These are phyloP conservation scores for Suillus discolor DNA, from an alignment of 768 basidiomycete genomes.

Conservation along the genomic window DNA sequence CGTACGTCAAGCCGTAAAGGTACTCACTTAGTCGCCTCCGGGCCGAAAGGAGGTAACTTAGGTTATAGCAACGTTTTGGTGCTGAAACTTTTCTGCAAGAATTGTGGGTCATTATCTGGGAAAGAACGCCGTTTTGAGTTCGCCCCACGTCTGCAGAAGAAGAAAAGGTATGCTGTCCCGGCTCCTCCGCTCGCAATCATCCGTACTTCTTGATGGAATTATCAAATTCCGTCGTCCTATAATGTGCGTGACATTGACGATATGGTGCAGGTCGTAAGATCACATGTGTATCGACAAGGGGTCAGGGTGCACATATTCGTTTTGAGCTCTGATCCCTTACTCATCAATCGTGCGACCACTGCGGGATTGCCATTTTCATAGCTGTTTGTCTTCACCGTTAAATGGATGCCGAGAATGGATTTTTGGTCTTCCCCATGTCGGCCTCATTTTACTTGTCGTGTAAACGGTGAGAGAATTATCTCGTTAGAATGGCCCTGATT, in stretches of 20 bases:
- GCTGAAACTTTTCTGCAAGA: conserved; percentile 22
- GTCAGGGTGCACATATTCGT: conserved; percentile 13
- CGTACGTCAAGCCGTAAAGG: conserved; percentile 2
- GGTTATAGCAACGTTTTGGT: conserved; percentile 16
- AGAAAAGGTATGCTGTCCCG: neutral
- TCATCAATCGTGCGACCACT: conserved; percentile 28
- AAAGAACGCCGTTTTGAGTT: conserved; percentile 35
- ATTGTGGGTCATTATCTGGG: conserved; percentile 27
- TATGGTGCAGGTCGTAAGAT: conserved; percentile 19
- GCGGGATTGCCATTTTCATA: conserved; percentile 21
- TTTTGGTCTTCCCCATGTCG: conserved; percentile 28
- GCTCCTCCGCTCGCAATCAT: conserved; percentile 12
- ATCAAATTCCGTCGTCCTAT: conserved; percentile 30
- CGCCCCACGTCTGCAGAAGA: conserved; percentile 16
- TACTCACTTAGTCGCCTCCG: conserved; percentile 7
- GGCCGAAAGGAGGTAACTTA: conserved; percentile 8
- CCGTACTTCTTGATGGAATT: conserved; percentile 29
- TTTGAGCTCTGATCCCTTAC: conserved; percentile 19
- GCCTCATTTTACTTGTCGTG: conserved; percentile 26
- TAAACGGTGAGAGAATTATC: conserved; percentile 29
- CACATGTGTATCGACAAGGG: conserved; percentile 17
- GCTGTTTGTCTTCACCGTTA: conserved; percentile 26
- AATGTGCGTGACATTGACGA: conserved; percentile 29
- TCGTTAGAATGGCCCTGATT: conserved; percentile 11
- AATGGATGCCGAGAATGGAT: conserved; percentile 31